phyloP scores from a whole-genome alignment of 768 basidiomycete species.

The Holtermannia corniformis region DNA sequence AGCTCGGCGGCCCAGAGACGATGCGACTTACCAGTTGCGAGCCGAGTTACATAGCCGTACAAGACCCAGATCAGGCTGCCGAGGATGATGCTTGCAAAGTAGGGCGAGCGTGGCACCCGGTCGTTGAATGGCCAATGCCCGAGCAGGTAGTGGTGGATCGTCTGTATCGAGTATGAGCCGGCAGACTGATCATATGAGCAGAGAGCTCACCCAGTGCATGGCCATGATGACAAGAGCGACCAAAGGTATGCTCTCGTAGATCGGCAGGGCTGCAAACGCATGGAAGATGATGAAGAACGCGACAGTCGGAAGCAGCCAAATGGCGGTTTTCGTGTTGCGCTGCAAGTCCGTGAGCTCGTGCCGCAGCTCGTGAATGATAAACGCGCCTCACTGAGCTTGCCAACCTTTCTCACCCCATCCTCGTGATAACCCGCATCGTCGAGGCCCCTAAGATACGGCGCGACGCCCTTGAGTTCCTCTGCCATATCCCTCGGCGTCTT shows the following conservation, averaged over 20 bases:
- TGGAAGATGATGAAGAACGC: conserved; percentile 76
- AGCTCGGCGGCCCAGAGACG: too few species aligned
- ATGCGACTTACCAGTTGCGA: conserved; percentile 55
- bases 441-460: conserved; percentile 78
- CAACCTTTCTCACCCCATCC: conserved; percentile 61
- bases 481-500: conserved; percentile 94
- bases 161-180: background rate
- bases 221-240: conserved; percentile 79
- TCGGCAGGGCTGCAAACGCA: conserved; percentile 71
- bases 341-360: conserved; percentile 31
- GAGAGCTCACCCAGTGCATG: conserved; percentile 76
- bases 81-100: conserved; percentile 83
- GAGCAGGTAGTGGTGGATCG: conserved; percentile 32
- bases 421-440: conserved; percentile 60
- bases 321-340: conserved; percentile 71
- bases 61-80: conserved; percentile 79
- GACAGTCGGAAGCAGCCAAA: conserved; percentile 66
- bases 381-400: conserved; percentile 61
- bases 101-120: conserved; percentile 74
- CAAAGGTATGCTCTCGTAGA: conserved; percentile 78
- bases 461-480: conserved; percentile 77
- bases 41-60: conserved; percentile 68
- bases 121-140: conserved; percentile 79
- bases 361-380: too few species aligned
- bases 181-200: too few species aligned